These are phyloP conservation scores for Alternaria angustiovoidea DNA, from an alignment of 2,329 filamentous ascomycete genomes.

Conservation along the genomic window DNA sequence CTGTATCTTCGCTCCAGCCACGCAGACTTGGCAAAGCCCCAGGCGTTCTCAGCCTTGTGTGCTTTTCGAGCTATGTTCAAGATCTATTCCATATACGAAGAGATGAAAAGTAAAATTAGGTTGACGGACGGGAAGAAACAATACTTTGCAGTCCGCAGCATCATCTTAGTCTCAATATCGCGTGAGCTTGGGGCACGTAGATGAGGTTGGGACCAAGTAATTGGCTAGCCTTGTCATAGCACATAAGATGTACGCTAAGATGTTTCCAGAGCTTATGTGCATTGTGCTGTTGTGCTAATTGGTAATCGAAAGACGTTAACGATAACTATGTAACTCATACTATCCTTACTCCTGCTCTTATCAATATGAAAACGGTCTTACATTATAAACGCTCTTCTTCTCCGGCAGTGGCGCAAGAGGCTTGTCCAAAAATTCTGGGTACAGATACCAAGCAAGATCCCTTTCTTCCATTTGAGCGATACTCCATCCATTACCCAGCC, in stretches of 20 bases:
- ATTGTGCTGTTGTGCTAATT: background rate
- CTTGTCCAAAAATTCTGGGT: conserved; percentile 51
- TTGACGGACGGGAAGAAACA: background rate
- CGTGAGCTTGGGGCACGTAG: background rate
- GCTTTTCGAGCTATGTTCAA: background rate
- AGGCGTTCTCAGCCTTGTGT: background rate
- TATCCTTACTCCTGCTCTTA: background rate
- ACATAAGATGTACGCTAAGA: background rate
- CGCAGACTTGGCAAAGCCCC: background rate
- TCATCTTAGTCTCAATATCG: background rate
- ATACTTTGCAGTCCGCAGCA: background rate
- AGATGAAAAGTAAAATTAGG: background rate
- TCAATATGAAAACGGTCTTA: conserved; percentile 51
- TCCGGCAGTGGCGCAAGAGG: conserved; percentile 49
- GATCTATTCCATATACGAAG: background rate
- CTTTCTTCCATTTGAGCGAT: conserved; percentile 37
- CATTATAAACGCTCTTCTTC: conserved; percentile 46
- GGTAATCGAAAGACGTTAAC: background rate
- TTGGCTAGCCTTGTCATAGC: background rate
- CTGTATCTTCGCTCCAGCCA: background rate
- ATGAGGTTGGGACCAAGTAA: background rate
- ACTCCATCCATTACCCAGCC: conserved; percentile 47
- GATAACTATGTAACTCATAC: background rate
- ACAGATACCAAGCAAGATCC: conserved; percentile 54
- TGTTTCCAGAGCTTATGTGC: background rate